Evolutionary conservation across 129 eudicot genomes (phyloP), one percentile per base, ranked within the genome.

Genomic region (Tagetes erecta): DNA sequence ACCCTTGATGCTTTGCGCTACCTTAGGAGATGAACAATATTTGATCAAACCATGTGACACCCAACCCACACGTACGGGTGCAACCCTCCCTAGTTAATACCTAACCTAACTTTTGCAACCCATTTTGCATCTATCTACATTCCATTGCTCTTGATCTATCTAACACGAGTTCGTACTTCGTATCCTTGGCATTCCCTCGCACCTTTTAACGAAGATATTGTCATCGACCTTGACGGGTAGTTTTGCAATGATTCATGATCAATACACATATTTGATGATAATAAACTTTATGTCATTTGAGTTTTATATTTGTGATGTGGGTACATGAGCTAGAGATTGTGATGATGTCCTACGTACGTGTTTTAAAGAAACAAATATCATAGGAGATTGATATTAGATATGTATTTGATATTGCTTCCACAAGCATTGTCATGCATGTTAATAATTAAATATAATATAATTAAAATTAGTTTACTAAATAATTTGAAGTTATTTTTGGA

Each of bases 1-100:
- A 79, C 33, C 78, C 78, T 52, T 64, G 82, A 79, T 79, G 82
- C 73, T 64, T 79, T 79, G 82, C 82, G 82, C 30, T 72, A 72
- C 73, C 62, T 40, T 52, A 79, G 82, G 78, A 79, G 73, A 71
- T 79, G 68, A 79, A 68, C 27, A 20, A 20, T 20, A 20, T 44
- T 60, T 69, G 56, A 47, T 70, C 64, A 37, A 77, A 72, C 78
- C 82, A 79, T 72, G 82, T 79, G 82, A 79, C 50, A 64, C 65
- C 49, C 63, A 58, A 63, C 72, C 59, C 56, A 52, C 68, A 58
- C 44, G 73, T 59, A 58, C 35, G 73, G 59, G 67, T 76, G 74
- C 30, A 67, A 44, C 82, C 82, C 82, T 51, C 82, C 73, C 78
- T 62, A 63, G 77, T 72, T 62, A 78, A 38, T 57, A 71, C 82